Conservation (phyloP, 2,329 filamentous ascomycete genomes). For the Arthroderma uncinatum region DNA sequence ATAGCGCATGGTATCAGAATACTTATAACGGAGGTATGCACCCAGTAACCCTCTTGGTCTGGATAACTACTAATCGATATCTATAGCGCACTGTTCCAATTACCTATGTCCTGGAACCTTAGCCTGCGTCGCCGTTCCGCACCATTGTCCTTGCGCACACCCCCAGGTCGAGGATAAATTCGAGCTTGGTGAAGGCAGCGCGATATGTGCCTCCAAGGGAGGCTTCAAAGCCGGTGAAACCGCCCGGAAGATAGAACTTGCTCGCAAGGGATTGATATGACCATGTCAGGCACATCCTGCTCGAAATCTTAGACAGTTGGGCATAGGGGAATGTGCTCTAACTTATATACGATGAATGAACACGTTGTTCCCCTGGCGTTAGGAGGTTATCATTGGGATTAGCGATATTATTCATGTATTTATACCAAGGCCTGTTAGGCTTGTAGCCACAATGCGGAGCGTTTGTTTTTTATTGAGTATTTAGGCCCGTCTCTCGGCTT, state of each 20-base stretch:
- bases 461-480: background rate
- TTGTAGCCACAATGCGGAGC: background rate
- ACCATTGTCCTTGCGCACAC: slow-evolving; percentile 91
- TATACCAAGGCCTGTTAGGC: background rate
- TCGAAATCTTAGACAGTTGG: background rate
- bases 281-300: background rate
- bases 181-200: slow-evolving; percentile 43
- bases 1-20: slow-evolving; percentile 66
- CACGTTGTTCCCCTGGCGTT: background rate
- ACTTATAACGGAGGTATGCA: slow-evolving; percentile 14
- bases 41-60: background rate
- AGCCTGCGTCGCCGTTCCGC: slow-evolving; percentile 88
- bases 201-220: slow-evolving; percentile 39
- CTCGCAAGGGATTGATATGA: slow-evolving; percentile 40
- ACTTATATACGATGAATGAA: background rate
- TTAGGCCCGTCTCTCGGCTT: no score
- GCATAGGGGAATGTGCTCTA: background rate
- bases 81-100: slow-evolving; percentile 68
- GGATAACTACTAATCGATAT: background rate
- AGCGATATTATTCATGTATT: slow-evolving; percentile 3
- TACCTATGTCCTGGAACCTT: slow-evolving; percentile 93
- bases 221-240: slow-evolving; percentile 39
- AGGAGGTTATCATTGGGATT: background rate
- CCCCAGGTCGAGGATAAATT: slow-evolving; percentile 66
- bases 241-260: slow-evolving; percentile 39